phyloP scores from a whole-genome alignment of 2,329 filamentous ascomycete genomes.

The Arthrobotrys megalospora region DNA sequence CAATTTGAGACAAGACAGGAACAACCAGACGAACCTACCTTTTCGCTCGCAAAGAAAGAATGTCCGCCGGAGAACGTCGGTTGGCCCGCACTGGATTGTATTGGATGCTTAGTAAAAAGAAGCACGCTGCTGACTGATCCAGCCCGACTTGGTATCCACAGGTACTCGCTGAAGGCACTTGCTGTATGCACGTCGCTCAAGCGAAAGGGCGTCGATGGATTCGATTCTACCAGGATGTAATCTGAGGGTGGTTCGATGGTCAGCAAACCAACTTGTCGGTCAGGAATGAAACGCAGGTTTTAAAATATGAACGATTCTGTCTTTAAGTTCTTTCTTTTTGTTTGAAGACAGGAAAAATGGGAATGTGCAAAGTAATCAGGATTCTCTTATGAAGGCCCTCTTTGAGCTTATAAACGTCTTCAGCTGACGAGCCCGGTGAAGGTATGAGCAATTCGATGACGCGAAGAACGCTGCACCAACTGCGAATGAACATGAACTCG shows the following conservation, averaged over 20 bases:
- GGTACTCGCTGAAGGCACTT: neutral
- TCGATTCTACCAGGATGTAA: slow-evolving; percentile 26
- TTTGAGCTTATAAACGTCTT: slow-evolving; percentile 11
- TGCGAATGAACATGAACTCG: slow-evolving; percentile 21
- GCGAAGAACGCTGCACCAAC: slow-evolving; percentile 40
- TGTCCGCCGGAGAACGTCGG: slow-evolving; percentile 47
- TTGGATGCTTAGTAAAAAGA: slow-evolving; percentile 55
- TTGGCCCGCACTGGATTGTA: slow-evolving; percentile 48
- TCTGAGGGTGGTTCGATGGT: slow-evolving; percentile 34
- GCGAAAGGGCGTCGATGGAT: slow-evolving; percentile 21
- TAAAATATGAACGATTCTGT: slow-evolving; percentile 17
- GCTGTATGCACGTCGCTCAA: slow-evolving; percentile 15
- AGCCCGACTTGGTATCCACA: slow-evolving; percentile 43
- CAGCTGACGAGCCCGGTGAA: slow-evolving; percentile 36
- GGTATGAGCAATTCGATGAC: slow-evolving; percentile 61
- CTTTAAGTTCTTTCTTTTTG: slow-evolving; percentile 5
- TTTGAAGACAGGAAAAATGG: neutral
- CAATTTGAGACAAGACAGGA: slow-evolving; percentile 49
- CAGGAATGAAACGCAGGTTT: slow-evolving; percentile 42
- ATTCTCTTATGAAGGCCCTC: neutral
- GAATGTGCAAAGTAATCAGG: slow-evolving; percentile 25
- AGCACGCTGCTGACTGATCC: slow-evolving; percentile 58
- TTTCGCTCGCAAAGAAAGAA: slow-evolving; percentile 2
- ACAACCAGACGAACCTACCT: slow-evolving; percentile 37
- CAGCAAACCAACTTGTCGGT: slow-evolving; percentile 26